Evolutionary conservation across 2,329 filamentous ascomycete species (phyloP).

Genomic region (Colletotrichum sojae): DNA sequence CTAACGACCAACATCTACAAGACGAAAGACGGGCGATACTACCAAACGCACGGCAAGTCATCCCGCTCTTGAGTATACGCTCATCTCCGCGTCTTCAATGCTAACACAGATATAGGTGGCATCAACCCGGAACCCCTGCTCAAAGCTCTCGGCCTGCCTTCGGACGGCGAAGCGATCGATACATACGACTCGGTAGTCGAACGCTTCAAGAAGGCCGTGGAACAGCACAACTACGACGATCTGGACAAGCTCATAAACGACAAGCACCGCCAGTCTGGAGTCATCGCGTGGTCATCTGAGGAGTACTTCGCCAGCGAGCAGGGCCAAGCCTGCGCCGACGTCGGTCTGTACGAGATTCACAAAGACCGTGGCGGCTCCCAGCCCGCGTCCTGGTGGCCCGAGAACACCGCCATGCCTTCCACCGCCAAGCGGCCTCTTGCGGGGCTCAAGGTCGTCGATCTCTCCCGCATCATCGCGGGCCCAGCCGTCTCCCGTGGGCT

Average conservation of each 20-base stretch:
- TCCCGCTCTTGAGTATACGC: too few species aligned
- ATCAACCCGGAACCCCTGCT: constrained; percentile 43
- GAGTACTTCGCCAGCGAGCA: constrained; percentile 48
- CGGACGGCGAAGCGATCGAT: constrained; percentile 42
- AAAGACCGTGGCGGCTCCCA: constrained; percentile 44
- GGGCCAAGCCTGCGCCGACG: constrained; percentile 43
- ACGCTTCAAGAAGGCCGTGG: constrained; percentile 33
- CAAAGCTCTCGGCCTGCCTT: constrained; percentile 39
- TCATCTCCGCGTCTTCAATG: too few species aligned
- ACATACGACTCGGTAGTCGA: constrained; percentile 44
- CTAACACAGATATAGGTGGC: constrained; percentile 22
- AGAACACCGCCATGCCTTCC: constrained; percentile 44
- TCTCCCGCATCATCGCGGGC: constrained; percentile 63
- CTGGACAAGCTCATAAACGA: constrained; percentile 45
- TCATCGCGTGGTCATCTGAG: constrained; percentile 45
- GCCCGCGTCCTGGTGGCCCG: constrained; percentile 58
- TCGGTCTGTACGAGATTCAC: constrained; percentile 45
- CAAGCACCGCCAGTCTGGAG: constrained; percentile 46
- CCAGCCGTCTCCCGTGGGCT: constrained; percentile 59
- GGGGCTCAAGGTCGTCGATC: constrained; percentile 63
- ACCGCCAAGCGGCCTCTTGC: constrained; percentile 57
- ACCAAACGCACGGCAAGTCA: constrained; percentile 43
- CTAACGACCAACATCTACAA: constrained; percentile 46
- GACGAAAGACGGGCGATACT: constrained; percentile 45
- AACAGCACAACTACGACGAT: constrained; percentile 42